Conservation (phyloP, 2,329 filamentous ascomycete species). For the Phymatotrichopsis omnivora region DNA sequence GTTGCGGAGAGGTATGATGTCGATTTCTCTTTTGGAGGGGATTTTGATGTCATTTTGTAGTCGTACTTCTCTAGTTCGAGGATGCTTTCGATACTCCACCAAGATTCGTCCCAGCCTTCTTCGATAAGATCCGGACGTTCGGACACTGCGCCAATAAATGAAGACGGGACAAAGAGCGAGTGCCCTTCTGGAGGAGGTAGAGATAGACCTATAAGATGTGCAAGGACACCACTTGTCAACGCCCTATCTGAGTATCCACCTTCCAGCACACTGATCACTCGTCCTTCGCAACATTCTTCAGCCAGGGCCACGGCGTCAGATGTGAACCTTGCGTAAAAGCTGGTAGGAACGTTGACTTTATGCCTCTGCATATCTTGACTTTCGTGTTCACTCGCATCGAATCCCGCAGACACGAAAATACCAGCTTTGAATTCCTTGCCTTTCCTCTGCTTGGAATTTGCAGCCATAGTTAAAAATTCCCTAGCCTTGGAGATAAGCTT, state of each 20-base stretch:
- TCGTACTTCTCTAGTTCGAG: slow-evolving; percentile 58
- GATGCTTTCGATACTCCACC: slow-evolving; percentile 60
- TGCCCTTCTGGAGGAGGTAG: slow-evolving; percentile 40
- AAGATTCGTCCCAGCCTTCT: slow-evolving; percentile 53
- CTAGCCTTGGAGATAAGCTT: slow-evolving; percentile 76
- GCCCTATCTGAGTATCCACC: slow-evolving; percentile 94
- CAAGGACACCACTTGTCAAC: slow-evolving; percentile 75
- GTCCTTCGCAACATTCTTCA: slow-evolving; percentile 71
- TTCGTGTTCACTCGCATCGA: slow-evolving; percentile 95
- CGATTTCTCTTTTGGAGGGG: slow-evolving; percentile 45
- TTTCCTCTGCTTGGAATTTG: slow-evolving; percentile 40
- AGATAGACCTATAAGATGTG: slow-evolving; percentile 76
- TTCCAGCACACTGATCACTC: slow-evolving; percentile 87
- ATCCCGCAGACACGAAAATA: slow-evolving; percentile 91
- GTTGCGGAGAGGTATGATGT: slow-evolving; percentile 42
- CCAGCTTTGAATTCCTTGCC: slow-evolving; percentile 52
- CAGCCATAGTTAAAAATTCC: slow-evolving; percentile 48
- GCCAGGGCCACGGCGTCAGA: slow-evolving; percentile 74
- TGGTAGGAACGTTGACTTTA: slow-evolving; percentile 88
- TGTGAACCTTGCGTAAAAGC: slow-evolving; percentile 88
- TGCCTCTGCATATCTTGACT: slow-evolving; percentile 88
- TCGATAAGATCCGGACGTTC: slow-evolving; percentile 34
- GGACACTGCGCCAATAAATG: slow-evolving; percentile 44
- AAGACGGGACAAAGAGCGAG: slow-evolving; percentile 27
- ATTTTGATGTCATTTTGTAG: slow-evolving; percentile 41